Base-by-base conservation (phyloP, 1,284 basidiomycete species). In the Boletellus deceptivus region DNA sequence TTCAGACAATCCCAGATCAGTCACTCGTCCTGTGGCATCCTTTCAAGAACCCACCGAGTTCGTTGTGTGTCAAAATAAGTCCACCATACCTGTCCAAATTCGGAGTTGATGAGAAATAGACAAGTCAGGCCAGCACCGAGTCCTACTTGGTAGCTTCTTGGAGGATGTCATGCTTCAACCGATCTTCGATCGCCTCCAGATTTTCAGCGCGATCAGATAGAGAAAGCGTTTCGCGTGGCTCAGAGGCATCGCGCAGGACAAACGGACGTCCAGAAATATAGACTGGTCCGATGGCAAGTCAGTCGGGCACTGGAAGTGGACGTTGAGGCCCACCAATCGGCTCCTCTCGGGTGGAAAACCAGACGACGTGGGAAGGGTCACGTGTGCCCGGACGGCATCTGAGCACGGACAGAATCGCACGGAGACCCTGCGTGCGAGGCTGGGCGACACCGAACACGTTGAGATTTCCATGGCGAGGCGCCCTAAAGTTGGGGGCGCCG, bases 251-350 rank as follows among this genome's bases (percentile, higher is more conserved):
- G 44, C 97, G 82, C n/a, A 99, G 77, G 13, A 99, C 96, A 62
- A 97, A 99, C 0, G 97, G 94, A 27, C 94, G 82, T 11, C 93
- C 93, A 48, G 92, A 94, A 54, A 98, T 95, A 64, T 94, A 95
- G 37, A 96, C 84, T 55, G 24, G 39, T 46, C 24, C 47, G 33
- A 46, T 25, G 33, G n/a, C 35, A n/a, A 27, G 25, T 36, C n/a
- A 33, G 53, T 47, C 43, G 50, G 13, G 17, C 4, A 34, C 27
- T 29, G 34, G 3, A n/a, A 3, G 25, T 14, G 14, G 24, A 27
- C 9, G 42, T 42, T 6, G 24, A 31, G 18, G 72, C 80, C 43
- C 65, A 88, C 88, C 81, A 55, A 91, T 81, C 5, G 89, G 89
- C 63, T 92, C 89, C 67, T 92, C 89, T 59, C 88, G 80, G 14